Conservation (phyloP, 2,329 filamentous ascomycete species). For the Alternaria triticimaculans region DNA sequence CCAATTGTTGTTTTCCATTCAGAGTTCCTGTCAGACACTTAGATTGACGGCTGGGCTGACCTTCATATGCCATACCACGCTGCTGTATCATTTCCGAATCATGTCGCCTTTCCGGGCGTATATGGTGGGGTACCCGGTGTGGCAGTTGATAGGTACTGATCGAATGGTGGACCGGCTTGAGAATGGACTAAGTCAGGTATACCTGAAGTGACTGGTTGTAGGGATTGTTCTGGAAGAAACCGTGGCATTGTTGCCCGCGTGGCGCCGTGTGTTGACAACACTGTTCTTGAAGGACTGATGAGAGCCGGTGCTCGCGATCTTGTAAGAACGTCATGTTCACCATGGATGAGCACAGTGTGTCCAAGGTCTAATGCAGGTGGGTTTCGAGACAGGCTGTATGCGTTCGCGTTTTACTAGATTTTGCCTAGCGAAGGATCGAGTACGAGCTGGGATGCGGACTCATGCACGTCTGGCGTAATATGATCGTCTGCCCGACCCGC, state of each 20-base stretch:
- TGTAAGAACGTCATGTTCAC: not conserved
- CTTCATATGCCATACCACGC: not conserved
- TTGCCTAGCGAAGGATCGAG: not conserved
- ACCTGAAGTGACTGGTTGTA: not conserved
- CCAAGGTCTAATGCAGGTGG: not conserved
- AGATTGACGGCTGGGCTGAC: not conserved
- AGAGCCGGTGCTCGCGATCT: not conserved
- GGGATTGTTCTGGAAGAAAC: not conserved
- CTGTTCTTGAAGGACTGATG: not conserved
- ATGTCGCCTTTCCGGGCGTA: not conserved
- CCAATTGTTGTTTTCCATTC: not conserved
- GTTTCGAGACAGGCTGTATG: not conserved
- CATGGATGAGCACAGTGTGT: too few relatives aligned
- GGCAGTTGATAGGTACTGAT: not conserved
- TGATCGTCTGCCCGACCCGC: not conserved
- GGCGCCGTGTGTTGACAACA: not conserved
- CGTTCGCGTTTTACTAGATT: not conserved
- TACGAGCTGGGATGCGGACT: not conserved
- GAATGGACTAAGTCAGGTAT: not conserved
- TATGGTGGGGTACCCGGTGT: not conserved
- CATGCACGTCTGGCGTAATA: constrained; percentile 5
- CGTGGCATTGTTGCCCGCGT: not conserved
- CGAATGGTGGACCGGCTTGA: not conserved
- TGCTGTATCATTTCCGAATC: not conserved
- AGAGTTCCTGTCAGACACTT: not conserved